Evolutionary conservation across 306 rosid species (phyloP), one percentile per base, ranked within the genome.

Genomic region (cucumber (Cucumis sativus)): DNA sequence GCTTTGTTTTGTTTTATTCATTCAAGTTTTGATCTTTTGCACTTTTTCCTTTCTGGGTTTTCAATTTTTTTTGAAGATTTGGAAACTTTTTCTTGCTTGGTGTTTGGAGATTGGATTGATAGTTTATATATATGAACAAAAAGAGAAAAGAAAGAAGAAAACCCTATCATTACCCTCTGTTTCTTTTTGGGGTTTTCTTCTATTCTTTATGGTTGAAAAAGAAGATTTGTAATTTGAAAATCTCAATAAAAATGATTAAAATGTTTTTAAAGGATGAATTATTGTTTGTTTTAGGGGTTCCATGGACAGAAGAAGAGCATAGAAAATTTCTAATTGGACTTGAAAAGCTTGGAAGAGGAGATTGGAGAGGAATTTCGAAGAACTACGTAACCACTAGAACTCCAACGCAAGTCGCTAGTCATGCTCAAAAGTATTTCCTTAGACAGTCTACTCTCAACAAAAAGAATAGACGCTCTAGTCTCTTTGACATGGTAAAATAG

Each of bases 241-340:
- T 52, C 7, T 52, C 6, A 6, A 52, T 15, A 16, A 16, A 5
- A 52, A 52, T 52, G 3, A 52, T 52, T 17, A 13, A 65, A 4
- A 10, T 39, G 33, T 41, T 45, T 70, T 70, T 23, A 23, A 15
- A 20, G 10, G 30, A 30, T 39, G 55, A 40, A 21, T 15, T 65
- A 0, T 39, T 39, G 18, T 51, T 51, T 51, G 0, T 51, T n/a
- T 39, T 57, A 95, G 98, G 98, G 70, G 88, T 92, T 67, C 85
- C 97, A 60, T 95, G 98, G 98, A 92, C 96, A 76, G 97, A 90
- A 83, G 97, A 95, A 52, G 98, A 95, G 76, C 98, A 95, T 62
- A 43, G 92, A 79, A 87, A 78, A 75, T 95, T 95, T 80, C 89
- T 95, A 5, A 28, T 87, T 60, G 98, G 98, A 82, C 90, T 95